Percentiles rank a stretch among this genome's conserved stretches.
Conservation (phyloP, 345 rosid genomes). For the Salix arbutifolia region DNA sequence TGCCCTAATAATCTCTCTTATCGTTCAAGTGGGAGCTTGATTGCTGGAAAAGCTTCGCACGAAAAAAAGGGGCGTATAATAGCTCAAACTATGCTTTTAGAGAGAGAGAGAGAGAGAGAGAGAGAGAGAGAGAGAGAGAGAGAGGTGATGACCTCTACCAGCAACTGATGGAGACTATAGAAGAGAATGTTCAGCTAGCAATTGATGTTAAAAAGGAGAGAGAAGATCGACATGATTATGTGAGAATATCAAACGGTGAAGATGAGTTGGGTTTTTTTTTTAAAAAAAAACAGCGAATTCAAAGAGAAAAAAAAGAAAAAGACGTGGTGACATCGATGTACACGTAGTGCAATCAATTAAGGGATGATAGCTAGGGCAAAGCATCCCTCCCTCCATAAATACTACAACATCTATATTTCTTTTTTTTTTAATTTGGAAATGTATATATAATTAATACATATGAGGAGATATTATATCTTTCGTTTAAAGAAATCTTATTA, state of each 20-base stretch:
- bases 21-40: constrained; percentile 46
- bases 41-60: constrained; percentile 70
- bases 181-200: constrained; percentile 29
- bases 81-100: constrained; percentile 26
- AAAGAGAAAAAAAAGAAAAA: not conserved
- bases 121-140: constrained; percentile 18
- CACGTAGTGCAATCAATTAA: constrained; percentile 1
- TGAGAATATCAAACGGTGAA: constrained; percentile 24
- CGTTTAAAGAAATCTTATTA: too few species aligned
- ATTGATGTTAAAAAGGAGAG: constrained; percentile 1
- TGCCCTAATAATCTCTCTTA: constrained; percentile 53
- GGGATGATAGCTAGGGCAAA: constrained; percentile 10
- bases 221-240: not conserved
- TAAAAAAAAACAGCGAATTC: not conserved
- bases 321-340: constrained; percentile 2
- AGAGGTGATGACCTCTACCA: constrained; percentile 48
- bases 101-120: constrained; percentile 13
- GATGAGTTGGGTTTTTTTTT: constrained; percentile 5
- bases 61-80: constrained; percentile 38
- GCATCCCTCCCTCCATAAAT: not conserved
- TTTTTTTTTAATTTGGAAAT: not conserved
- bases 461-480: too few species aligned
- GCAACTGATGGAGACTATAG: constrained; percentile 58
- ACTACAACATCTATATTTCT: too few species aligned
- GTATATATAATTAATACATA: not conserved